Conservation (phyloP, 352 stramenopile species). For the Pythium inflatum region DNA sequence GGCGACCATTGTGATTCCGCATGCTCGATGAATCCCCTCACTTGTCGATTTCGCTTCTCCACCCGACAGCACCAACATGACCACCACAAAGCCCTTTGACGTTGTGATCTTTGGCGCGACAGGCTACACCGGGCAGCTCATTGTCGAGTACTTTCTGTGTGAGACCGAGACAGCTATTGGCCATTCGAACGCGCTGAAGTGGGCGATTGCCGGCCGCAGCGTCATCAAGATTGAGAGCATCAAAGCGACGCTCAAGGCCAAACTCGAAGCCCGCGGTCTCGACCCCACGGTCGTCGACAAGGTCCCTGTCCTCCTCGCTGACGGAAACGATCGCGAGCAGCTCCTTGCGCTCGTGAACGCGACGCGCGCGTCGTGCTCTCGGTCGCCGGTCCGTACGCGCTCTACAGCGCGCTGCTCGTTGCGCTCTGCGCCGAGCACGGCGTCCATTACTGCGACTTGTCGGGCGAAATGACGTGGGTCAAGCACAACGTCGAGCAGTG, state of each 20-base stretch:
- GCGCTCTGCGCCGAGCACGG: slow-evolving; percentile 79
- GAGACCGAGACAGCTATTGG: slow-evolving; percentile 32
- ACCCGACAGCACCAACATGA: too few relatives aligned
- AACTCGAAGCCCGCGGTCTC: slow-evolving; percentile 12
- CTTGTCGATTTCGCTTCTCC: too few relatives aligned
- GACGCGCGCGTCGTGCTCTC: slow-evolving; percentile 78
- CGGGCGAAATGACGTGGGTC: slow-evolving; percentile 85
- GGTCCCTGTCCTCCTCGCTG: slow-evolving; percentile 51
- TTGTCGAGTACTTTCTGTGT: slow-evolving; percentile 63
- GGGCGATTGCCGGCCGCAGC: slow-evolving; percentile 83
- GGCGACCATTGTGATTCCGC: too few relatives aligned
- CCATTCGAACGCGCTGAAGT: slow-evolving; percentile 45
- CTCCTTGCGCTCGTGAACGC: slow-evolving; percentile 60
- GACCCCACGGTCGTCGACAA: slow-evolving; percentile 22
- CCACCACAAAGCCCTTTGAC: slow-evolving; percentile 45
- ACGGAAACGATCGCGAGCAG: slow-evolving; percentile 48
- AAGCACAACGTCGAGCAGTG: slow-evolving; percentile 68
- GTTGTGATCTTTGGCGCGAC: slow-evolving; percentile 85
- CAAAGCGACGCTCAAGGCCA: slow-evolving; percentile 38
- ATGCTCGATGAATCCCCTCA: too few relatives aligned
- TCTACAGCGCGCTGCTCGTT: slow-evolving; percentile 79
- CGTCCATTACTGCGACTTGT: slow-evolving; percentile 91
- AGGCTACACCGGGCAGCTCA: slow-evolving; percentile 79
- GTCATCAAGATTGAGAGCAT: slow-evolving; percentile 50
- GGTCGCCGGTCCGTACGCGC: slow-evolving; percentile 76